phyloP scores from a whole-genome alignment of 352 stramenopile species.

The Phytopythium helicoides region DNA sequence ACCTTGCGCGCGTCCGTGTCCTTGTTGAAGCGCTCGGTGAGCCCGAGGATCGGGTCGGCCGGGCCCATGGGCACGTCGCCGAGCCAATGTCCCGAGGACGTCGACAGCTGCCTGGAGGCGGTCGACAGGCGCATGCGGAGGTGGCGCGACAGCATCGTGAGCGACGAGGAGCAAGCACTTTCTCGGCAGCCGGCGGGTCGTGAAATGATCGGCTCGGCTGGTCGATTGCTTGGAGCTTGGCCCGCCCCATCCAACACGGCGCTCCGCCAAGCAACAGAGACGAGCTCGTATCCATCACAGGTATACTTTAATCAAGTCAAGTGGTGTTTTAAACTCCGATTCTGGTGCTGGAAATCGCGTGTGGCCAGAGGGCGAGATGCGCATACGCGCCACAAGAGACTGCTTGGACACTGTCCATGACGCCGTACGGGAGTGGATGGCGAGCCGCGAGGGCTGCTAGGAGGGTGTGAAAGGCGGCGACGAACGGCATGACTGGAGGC shows the following conservation, averaged over 20 bases:
- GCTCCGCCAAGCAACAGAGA: conserved; percentile 6
- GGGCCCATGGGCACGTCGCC: conserved; percentile 92
- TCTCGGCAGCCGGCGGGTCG: conserved; percentile 7
- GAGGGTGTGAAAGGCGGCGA: background rate
- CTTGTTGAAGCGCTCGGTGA: conserved; percentile 93
- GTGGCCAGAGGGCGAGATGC: conserved; percentile 2
- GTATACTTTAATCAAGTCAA: too few species aligned
- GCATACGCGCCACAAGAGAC: background rate
- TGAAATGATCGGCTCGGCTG: conserved; percentile 20
- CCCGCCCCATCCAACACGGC: background rate
- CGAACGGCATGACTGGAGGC: background rate
- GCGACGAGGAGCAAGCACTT: background rate
- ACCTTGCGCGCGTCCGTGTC: conserved; percentile 95
- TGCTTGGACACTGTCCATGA: background rate
- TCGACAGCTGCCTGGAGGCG: conserved; percentile 38
- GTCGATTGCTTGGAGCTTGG: background rate
- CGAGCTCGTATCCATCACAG: background rate
- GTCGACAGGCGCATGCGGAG: conserved; percentile 20
- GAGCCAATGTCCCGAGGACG: conserved; percentile 60
- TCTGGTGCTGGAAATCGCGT: conserved; percentile 6
- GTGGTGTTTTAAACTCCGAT: conserved; percentile 9
- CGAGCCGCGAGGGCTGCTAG: too few species aligned
- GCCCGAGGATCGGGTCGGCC: conserved; percentile 95
- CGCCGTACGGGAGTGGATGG: background rate
- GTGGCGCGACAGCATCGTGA: conserved; percentile 34